Percentiles rank a stretch among this genome's conserved stretches.
phyloP scores from a whole-genome alignment of 2,329 filamentous ascomycete genomes.

The Penicillium brevicompactum region DNA sequence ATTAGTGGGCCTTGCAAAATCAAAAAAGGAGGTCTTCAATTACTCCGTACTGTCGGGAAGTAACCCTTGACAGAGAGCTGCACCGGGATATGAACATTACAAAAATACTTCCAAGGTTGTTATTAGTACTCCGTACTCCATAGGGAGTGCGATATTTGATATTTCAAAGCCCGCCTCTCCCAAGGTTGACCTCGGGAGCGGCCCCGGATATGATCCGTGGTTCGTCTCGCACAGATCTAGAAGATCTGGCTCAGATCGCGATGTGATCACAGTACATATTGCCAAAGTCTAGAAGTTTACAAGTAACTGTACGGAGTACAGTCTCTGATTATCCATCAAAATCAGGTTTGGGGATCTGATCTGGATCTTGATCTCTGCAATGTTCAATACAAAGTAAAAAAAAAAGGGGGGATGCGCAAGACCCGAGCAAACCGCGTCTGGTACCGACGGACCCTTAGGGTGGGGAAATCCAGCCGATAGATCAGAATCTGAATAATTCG shows the following conservation, averaged over 20 bases:
- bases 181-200: background rate
- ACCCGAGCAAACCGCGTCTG: background rate
- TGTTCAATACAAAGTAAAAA: background rate
- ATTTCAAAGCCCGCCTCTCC: background rate
- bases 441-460: slow-evolving; percentile 8
- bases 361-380: background rate
- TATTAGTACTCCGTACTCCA: background rate
- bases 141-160: too few relatives aligned
- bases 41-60: background rate
- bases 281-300: too few relatives aligned
- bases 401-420: background rate
- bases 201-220: background rate
- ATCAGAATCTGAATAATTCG: slow-evolving; percentile 20
- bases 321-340: background rate
- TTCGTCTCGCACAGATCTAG: background rate
- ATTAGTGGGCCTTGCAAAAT: background rate
- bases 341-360: background rate
- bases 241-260: background rate
- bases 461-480: slow-evolving; percentile 5
- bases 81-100: background rate
- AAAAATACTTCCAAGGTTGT: too few relatives aligned
- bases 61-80: background rate
- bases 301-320: too few relatives aligned
- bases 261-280: background rate
- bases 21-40: background rate